phyloP scores from a whole-genome alignment of 345 rosid species.

The Theobroma cacao region DNA sequence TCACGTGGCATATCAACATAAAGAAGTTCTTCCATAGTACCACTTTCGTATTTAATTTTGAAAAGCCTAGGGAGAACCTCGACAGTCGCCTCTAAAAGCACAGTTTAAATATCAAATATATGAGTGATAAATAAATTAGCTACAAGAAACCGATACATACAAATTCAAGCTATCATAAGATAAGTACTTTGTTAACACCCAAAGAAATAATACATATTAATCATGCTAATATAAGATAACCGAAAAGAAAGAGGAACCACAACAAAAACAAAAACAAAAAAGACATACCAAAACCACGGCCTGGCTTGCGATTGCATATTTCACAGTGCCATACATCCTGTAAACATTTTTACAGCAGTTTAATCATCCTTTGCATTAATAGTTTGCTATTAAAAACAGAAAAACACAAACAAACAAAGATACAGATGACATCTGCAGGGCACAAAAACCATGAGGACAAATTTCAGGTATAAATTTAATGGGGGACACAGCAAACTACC shows the following conservation, averaged over 20 bases:
- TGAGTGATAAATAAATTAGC: background rate
- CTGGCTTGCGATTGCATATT: conserved; percentile 94
- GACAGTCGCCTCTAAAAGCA: conserved; percentile 74
- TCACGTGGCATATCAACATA: conserved; percentile 98
- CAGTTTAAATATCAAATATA: conserved; percentile 21
- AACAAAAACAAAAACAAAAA: too few species aligned
- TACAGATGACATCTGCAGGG: background rate
- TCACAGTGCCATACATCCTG: conserved; percentile 99
- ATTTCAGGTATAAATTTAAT: background rate
- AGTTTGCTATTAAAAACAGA: conserved; percentile 2
- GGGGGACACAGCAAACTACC: background rate
- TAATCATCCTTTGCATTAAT: background rate
- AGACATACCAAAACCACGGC: conserved; percentile 94
- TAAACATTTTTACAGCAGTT: conserved; percentile 16
- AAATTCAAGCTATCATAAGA: background rate
- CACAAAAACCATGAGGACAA: background rate
- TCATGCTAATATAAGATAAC: background rate
- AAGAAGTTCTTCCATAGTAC: conserved; percentile 91
- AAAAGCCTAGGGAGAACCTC: conserved; percentile 99
- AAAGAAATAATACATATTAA: background rate
- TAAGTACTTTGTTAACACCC: background rate
- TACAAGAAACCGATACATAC: background rate
- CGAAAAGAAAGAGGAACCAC: background rate
- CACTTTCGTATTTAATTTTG: conserved; percentile 98
- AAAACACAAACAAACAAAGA: background rate